phyloP scores from a whole-genome alignment of 306 rosid genomes.

The Vigna radiata region DNA sequence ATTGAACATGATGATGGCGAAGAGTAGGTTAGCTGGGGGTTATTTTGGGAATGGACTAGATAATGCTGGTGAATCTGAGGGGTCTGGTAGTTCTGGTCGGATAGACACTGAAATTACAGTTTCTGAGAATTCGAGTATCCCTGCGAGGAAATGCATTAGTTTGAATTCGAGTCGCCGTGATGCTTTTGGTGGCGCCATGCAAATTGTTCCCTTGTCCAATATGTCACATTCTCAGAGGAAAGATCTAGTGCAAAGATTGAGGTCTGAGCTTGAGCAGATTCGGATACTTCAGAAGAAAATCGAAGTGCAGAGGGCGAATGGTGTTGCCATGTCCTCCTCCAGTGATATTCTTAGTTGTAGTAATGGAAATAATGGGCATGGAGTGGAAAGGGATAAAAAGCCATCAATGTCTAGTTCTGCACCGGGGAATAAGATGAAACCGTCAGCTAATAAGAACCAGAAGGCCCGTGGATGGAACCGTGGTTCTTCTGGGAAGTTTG shows the following conservation, averaged over 20 bases:
- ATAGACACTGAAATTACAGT: slow-evolving; percentile 70
- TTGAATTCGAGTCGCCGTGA: slow-evolving; percentile 55
- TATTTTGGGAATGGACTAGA: slow-evolving; percentile 58
- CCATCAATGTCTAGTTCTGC: slow-evolving; percentile 49
- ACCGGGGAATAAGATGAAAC: slow-evolving; percentile 46
- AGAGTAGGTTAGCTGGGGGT: slow-evolving; percentile 62
- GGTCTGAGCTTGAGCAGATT: slow-evolving; percentile 72
- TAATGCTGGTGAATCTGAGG: slow-evolving; percentile 75
- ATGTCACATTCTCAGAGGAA: slow-evolving; percentile 57
- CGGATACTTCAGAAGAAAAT: slow-evolving; percentile 66
- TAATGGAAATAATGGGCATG: slow-evolving; percentile 57
- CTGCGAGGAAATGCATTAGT: slow-evolving; percentile 66
- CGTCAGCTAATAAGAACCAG: slow-evolving; percentile 38
- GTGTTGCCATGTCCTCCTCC: slow-evolving; percentile 68
- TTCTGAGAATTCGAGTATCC: slow-evolving; percentile 72
- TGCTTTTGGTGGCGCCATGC: slow-evolving; percentile 52
- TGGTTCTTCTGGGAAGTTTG: slow-evolving; percentile 63
- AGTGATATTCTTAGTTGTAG: slow-evolving; percentile 79
- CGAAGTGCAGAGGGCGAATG: slow-evolving; percentile 60
- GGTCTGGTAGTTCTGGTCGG: slow-evolving; percentile 79
- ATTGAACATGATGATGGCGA: slow-evolving; percentile 50
- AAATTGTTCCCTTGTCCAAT: slow-evolving; percentile 66
- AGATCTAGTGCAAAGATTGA: slow-evolving; percentile 59
- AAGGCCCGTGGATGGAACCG: slow-evolving; percentile 63
- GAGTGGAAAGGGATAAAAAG: slow-evolving; percentile 49